Percentiles rank a stretch among this genome's conserved stretches.
These are phyloP conservation scores for Simplicillium aogashimaense DNA, from an alignment of 2,329 filamentous ascomycete genomes.

Conservation along the genomic window DNA sequence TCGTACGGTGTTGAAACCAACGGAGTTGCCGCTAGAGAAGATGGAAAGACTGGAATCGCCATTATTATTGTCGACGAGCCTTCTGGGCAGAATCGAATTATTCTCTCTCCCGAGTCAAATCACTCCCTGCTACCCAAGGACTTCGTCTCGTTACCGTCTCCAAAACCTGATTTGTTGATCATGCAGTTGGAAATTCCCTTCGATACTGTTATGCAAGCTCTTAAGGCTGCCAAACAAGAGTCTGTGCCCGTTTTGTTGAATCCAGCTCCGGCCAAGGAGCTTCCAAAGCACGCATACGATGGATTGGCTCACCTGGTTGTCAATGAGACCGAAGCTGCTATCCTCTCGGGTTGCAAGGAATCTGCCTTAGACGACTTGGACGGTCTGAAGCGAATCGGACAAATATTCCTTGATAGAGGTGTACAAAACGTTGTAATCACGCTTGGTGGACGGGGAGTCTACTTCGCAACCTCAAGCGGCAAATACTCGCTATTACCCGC, in stretches of 20 bases:
- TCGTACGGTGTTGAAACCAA: slow-evolving; percentile 52
- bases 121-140: slow-evolving; percentile 29
- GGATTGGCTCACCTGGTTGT: slow-evolving; percentile 72
- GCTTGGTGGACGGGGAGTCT: slow-evolving; percentile 71
- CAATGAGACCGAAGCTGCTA: slow-evolving; percentile 81
- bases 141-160: slow-evolving; percentile 21
- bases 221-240: slow-evolving; percentile 37
- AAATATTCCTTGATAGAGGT: slow-evolving; percentile 56
- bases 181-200: slow-evolving; percentile 73
- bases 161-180: slow-evolving; percentile 52
- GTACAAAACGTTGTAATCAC: slow-evolving; percentile 76
- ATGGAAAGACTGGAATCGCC: slow-evolving; percentile 56
- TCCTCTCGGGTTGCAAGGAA: slow-evolving; percentile 51
- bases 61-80: slow-evolving; percentile 67
- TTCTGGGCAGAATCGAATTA: slow-evolving; percentile 67
- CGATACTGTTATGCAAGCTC: slow-evolving; percentile 51
- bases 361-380: slow-evolving; percentile 35
- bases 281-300: slow-evolving; percentile 57
- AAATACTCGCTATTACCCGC: slow-evolving; percentile 46
- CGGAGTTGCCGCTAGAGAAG: slow-evolving; percentile 34
- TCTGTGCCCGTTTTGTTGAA: slow-evolving; percentile 66
- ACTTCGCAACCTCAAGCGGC: slow-evolving; percentile 40
- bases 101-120: slow-evolving; percentile 66
- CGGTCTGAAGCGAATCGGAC: slow-evolving; percentile 37
- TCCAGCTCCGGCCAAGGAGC: slow-evolving; percentile 63